Conservation (phyloP, 345 rosid species). For the Dipteronia sinensis region DNA sequence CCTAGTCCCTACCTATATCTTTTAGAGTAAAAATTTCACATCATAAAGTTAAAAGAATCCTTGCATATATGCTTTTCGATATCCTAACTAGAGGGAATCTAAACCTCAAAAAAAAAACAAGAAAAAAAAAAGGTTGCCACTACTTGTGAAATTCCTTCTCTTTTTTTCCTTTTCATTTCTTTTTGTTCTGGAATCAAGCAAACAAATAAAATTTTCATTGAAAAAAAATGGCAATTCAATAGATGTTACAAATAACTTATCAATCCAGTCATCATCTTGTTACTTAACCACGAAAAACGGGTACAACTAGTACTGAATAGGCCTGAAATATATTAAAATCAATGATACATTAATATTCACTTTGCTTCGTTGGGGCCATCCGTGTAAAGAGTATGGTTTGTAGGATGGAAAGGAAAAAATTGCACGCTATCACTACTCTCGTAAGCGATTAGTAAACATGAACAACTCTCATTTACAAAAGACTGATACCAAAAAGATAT, state of each 20-base stretch:
- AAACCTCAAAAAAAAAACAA: background rate
- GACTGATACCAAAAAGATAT: background rate
- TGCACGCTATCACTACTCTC: background rate
- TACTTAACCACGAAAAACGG: background rate
- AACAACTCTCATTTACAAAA: slow-evolving; percentile 20
- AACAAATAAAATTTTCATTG: background rate
- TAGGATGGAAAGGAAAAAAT: no score
- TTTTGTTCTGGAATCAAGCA: background rate
- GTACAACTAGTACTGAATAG: background rate
- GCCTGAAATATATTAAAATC: background rate
- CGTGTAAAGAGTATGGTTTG: background rate
- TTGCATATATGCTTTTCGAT: background rate
- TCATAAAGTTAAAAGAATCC: background rate
- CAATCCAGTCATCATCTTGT: background rate
- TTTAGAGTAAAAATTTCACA: no score
- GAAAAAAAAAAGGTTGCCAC: background rate
- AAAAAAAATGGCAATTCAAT: no score
- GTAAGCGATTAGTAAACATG: background rate
- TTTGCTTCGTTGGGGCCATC: background rate
- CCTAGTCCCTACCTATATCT: no score
- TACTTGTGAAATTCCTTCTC: background rate
- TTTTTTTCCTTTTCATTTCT: background rate
- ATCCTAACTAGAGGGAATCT: background rate
- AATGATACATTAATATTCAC: background rate
- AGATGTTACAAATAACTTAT: background rate